Percentiles rank a stretch among this genome's conserved stretches.
These are phyloP conservation scores for Rubia peregrina DNA, from an alignment of 305 asterid genomes.

Conservation along the genomic window DNA sequence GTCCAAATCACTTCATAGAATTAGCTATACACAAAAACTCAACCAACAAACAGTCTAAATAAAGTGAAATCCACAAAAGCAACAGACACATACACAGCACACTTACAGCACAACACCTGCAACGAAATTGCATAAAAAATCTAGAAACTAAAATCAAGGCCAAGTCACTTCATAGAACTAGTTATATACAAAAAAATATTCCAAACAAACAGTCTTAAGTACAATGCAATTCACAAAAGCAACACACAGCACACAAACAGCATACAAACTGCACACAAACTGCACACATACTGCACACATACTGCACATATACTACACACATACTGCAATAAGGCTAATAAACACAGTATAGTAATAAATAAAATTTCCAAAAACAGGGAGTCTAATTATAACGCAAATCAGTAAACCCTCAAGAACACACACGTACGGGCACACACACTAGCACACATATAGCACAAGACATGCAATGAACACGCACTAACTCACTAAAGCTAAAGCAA, in stretches of 20 bases:
- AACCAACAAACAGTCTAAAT: background rate
- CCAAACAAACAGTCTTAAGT: background rate
- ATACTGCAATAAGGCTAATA: background rate
- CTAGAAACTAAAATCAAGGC: background rate
- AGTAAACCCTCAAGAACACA: background rate
- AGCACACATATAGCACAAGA: background rate
- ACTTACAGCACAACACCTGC: background rate
- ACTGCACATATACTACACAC: no score
- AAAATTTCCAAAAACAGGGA: background rate
- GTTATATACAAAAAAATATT: background rate
- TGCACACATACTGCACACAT: background rate
- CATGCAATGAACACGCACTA: background rate
- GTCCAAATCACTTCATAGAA: slow-evolving; percentile 1
- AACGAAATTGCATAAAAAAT: no score
- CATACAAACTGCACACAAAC: background rate
- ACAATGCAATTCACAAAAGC: background rate
- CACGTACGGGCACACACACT: background rate
- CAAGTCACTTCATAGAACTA: background rate
- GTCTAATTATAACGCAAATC: background rate
- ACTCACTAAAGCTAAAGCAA: background rate
- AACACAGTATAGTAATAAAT: background rate
- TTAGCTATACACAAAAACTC: slow-evolving; percentile 13
- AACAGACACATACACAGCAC: background rate
- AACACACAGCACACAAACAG: background rate
- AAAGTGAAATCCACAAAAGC: background rate